Conservation (phyloP, 2,329 filamentous ascomycete genomes). For the Pseudocercospora fuligena region DNA sequence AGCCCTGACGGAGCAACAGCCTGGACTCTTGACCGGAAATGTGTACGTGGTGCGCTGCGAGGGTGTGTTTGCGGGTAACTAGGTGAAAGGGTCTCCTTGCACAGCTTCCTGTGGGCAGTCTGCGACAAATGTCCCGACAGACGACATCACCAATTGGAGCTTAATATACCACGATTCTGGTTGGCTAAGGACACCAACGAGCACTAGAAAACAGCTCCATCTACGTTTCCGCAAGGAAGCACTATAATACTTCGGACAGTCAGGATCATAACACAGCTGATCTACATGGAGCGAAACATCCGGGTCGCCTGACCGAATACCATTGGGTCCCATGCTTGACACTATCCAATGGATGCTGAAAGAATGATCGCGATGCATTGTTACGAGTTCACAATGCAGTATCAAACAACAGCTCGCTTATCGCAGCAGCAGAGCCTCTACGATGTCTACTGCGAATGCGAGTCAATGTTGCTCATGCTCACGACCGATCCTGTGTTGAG, state of each 20-base stretch:
- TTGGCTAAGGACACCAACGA: background rate
- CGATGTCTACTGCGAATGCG: too few relatives aligned
- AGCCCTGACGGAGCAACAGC: background rate
- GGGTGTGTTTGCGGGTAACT: background rate
- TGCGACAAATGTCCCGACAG: background rate
- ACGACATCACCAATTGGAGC: background rate
- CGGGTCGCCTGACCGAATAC: background rate
- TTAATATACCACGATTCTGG: background rate
- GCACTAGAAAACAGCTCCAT: background rate
- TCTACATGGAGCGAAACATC: background rate
- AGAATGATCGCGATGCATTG: too few relatives aligned
- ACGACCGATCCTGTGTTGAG: too few relatives aligned
- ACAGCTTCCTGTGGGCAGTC: background rate
- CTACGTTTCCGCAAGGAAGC: conserved; percentile 4
- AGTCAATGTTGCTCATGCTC: too few relatives aligned
- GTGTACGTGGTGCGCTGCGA: background rate
- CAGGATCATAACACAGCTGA: background rate
- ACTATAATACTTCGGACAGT: background rate
- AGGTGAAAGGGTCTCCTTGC: conserved; percentile 4
- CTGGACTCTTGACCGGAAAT: background rate
- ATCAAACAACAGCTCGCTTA: too few relatives aligned
- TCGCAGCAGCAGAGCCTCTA: too few relatives aligned
- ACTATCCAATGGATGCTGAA: background rate
- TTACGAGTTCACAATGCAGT: too few relatives aligned
- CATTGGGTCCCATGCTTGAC: background rate